These are phyloP conservation scores for Tillandsia leiboldiana DNA, from an alignment of 176 grass and related monocot species.

Conservation along the genomic window DNA sequence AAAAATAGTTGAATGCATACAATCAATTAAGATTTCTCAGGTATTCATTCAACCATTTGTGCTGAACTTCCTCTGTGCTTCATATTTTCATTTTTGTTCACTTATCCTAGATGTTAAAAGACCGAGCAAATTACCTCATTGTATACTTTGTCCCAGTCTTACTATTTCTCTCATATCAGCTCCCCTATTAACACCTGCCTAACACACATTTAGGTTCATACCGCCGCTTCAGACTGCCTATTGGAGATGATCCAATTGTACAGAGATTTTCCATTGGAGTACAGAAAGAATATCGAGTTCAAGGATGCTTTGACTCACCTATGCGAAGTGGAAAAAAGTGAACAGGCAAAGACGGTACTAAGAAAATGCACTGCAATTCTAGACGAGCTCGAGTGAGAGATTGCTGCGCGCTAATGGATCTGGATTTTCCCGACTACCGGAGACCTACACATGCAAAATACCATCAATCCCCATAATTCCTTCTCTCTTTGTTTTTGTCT, in stretches of 20 bases:
- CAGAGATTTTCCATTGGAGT: constrained; percentile 47
- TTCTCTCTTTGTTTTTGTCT: no score
- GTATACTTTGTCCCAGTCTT: no score
- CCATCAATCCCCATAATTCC: not conserved
- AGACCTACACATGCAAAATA: not conserved
- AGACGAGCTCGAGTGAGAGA: constrained; percentile 7
- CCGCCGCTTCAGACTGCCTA: constrained; percentile 72
- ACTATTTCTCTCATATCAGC: not conserved
- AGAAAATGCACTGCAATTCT: constrained; percentile 54
- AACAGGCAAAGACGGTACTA: constrained; percentile 65
- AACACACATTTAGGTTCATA: constrained; percentile 52
- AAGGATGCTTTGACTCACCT: constrained; percentile 48
- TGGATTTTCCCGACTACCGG: not conserved
- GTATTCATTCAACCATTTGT: constrained; percentile 35
- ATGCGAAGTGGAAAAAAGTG: constrained; percentile 59
- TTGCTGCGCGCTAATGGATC: not conserved
- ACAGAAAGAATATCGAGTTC: constrained; percentile 49
- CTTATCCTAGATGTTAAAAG: not conserved
- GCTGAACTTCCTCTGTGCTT: constrained; percentile 8
- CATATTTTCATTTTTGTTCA: not conserved
- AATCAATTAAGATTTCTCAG: constrained; percentile 72
- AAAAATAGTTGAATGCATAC: constrained; percentile 60
- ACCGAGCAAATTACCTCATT: not conserved
- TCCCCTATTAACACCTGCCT: not conserved
- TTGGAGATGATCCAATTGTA: constrained; percentile 72